Evolutionary conservation across 225 moss, liverwort and hornwort genomes (phyloP), one percentile per base, ranked within the genome.

Genomic region (Sphagnum tenellum): DNA sequence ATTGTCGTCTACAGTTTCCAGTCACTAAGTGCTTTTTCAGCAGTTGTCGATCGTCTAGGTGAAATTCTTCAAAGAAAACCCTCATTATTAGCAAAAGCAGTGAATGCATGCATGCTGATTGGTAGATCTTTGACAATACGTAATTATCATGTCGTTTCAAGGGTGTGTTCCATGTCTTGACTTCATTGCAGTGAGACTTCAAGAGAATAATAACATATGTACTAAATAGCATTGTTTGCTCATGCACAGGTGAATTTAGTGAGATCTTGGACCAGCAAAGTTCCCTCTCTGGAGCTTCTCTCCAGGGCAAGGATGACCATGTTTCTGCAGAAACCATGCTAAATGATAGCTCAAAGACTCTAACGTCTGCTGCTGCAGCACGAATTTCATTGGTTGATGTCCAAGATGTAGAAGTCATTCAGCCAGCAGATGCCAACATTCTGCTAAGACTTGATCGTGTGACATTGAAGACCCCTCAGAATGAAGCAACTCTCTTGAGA

Each of bases 401-500:
- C 60, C 79, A 72, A 72, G 76, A 76, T 55, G 67, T 65, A 49
- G 49, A 65, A 50, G 70, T 72, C 66, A 49, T 71, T 51, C 9
- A 57, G 56, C 48, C 46, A 10, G 13, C 3, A 29, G 62, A 45
- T 53, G 71, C 64, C 11, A 77, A 82, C 76, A 76, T 82, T 53
- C 84, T 95, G 49, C 79, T 95, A 12, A 67, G 62, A 64, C 75
- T 95, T 48, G 83, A 85, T 62, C 76, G 86, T 54, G 63, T 96
- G 64, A 96, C 92, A 47, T 64, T 96, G 49, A 77, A 69, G 45
- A 92, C 92, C 49, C 96, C 96, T 62, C 89, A 92, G 61, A 89
- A 92, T 63, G 78, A 89, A 29, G 73, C 76, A 74, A 61, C 78
- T 12, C 86, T 96, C 69, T 80, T 96, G 46, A 74, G 84, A 65